Conservation (phyloP, 768 basidiomycete species). For the Gymnopilus junonius region DNA sequence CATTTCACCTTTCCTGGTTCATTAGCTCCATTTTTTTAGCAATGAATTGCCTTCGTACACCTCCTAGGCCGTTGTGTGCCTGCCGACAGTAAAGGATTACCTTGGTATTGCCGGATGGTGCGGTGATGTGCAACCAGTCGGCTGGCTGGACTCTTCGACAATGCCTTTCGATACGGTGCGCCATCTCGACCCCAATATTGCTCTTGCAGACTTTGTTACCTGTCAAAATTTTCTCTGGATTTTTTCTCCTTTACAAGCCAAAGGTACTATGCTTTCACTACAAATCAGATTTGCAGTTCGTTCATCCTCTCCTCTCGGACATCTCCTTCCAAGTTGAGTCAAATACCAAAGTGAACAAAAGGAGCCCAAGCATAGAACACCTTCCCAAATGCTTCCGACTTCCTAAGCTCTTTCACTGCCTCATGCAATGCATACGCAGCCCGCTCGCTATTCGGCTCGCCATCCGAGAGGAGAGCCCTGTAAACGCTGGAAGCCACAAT, state of each 20-base stretch:
- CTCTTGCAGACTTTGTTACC: no score
- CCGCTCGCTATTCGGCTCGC: background rate
- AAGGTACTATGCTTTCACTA: background rate
- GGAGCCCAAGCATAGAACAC: constrained; percentile 21
- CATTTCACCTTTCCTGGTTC: no score
- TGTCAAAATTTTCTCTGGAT: no score
- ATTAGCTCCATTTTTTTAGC: no score
- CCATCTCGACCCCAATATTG: no score
- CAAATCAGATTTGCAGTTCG: background rate
- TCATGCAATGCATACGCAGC: constrained; percentile 23
- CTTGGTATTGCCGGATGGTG: no score
- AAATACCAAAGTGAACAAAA: constrained; percentile 23
- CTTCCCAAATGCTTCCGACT: background rate
- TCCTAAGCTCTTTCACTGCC: constrained; percentile 14
- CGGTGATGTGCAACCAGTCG: no score
- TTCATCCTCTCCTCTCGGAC: background rate
- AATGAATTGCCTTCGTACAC: no score
- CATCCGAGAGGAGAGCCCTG: constrained; percentile 10
- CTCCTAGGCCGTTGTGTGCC: no score
- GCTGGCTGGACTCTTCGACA: no score
- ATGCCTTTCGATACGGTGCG: no score
- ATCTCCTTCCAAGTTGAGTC: background rate
- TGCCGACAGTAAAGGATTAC: no score
- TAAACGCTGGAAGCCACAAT: constrained; percentile 34
- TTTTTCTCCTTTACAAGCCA: background rate